Base-by-base conservation (phyloP, 1,284 basidiomycete species). In the Fistulinella cinereoalba region DNA sequence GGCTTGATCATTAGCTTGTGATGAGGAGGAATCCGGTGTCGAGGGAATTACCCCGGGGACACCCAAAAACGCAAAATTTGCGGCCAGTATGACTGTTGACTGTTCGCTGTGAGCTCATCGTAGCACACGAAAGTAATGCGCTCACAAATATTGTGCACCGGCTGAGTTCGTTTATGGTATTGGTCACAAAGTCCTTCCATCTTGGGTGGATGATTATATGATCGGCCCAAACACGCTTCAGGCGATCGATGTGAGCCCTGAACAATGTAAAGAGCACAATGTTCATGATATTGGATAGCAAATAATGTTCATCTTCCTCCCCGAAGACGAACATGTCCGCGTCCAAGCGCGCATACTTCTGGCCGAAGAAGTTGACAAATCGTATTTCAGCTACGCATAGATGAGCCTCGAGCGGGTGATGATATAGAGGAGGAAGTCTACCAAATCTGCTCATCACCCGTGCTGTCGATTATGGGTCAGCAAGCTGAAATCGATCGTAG, bases 71-170 rank as follows among this genome's bases (percentile, higher is more conserved):
- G 41, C 43, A 22, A 62, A 32, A 27, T 62, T 47, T 3, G 49
- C 55, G 1, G 52, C 43, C 8, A 60, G 46, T 38, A 58, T 56
- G 3, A 62, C 57, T 25, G 55, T 60, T 5, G 57, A 62, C 56
- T 62, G 31, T 16, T 1, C 16, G 37, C 23, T 25, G 25, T 39
- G 10, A 39, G 24, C 10, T 18, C 10, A 6, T 12, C 18, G 16
- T 12, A 39, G 25, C 10, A 27, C 25, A 25, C n/a, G 3, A 28
- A 19, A 19, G 5, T 1, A 8, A 28, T 28, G 16, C 16, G 2
- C 37, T 39, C 47, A 81, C 80, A 48, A 71, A 72, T 12, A 81
- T 65, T 22, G 74, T 69, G 46, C 73, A 73, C 33, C 77, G 73
- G 39, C 67, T 64, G 74, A 81, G 77, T 50, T 83, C 77, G 2